Evolutionary conservation across 2,329 filamentous ascomycete species (phyloP).

Genomic region (Phialophora macrospora): DNA sequence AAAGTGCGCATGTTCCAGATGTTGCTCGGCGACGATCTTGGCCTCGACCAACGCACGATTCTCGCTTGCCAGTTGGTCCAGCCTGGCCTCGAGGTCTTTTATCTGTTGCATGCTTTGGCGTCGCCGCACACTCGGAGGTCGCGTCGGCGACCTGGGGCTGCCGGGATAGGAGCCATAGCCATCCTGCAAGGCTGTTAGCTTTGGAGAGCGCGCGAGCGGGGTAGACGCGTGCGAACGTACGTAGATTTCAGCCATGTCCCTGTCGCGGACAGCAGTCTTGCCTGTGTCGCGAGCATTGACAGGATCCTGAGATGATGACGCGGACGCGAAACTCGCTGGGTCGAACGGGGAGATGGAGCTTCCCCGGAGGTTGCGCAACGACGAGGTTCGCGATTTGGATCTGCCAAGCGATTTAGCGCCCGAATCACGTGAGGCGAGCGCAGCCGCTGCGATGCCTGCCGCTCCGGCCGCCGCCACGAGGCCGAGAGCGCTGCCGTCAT

Average conservation of each 20-base stretch:
- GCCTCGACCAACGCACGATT: constrained; percentile 79
- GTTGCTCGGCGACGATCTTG: constrained; percentile 70
- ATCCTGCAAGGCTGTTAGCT: constrained; percentile 64
- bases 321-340: constrained; percentile 20
- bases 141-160: constrained; percentile 88
- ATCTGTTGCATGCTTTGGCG: constrained; percentile 97
- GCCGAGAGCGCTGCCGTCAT: constrained; percentile 40
- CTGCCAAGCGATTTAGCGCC: constrained; percentile 40
- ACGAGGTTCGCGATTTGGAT: constrained; percentile 52
- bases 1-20: constrained; percentile 60
- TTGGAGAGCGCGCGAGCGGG: not conserved
- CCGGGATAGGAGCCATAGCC: constrained; percentile 84
- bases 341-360: constrained; percentile 39
- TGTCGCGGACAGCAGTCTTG: constrained; percentile 60
- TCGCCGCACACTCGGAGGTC: constrained; percentile 93
- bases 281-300: constrained; percentile 86
- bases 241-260: constrained; percentile 91
- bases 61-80: constrained; percentile 84
- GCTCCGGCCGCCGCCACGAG: constrained; percentile 26
- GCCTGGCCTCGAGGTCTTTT: constrained; percentile 78
- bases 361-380: constrained; percentile 45
- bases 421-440: constrained; percentile 33
- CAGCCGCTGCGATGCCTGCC: constrained; percentile 24
- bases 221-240: constrained; percentile 64
- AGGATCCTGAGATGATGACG: constrained; percentile 50